These are phyloP conservation scores for Phytophthora melonis DNA, from an alignment of 352 stramenopile species.

Conservation along the genomic window DNA sequence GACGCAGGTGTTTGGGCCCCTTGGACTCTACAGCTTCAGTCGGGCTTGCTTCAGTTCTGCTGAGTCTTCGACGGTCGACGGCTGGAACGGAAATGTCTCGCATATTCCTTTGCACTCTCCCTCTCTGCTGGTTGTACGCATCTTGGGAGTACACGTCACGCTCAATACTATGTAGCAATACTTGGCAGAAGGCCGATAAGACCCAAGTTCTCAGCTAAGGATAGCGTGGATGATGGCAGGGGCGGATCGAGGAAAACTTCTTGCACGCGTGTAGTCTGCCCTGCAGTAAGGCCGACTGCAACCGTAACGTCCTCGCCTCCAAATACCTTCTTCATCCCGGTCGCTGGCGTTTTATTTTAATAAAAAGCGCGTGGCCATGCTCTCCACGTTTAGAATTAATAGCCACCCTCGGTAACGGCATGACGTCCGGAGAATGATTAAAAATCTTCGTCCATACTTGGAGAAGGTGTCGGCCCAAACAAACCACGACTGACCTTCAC, in stretches of 20 bases:
- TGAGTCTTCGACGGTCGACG: not conserved
- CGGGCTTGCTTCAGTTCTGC: not conserved
- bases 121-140: not conserved
- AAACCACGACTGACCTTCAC: not conserved
- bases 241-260: slow-evolving; percentile 5
- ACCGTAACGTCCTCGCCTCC: slow-evolving; percentile 1
- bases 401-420: not conserved
- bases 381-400: not conserved
- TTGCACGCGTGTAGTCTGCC: not conserved
- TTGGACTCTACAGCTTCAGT: not conserved
- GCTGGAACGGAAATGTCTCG: not conserved
- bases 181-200: not conserved
- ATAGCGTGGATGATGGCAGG: not conserved
- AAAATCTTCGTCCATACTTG: no score
- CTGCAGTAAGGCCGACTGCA: not conserved
- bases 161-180: slow-evolving; percentile 6
- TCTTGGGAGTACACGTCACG: not conserved
- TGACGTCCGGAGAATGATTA: not conserved
- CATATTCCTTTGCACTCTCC: not conserved
- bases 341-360: not conserved
- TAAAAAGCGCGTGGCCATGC: slow-evolving; percentile 6
- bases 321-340: not conserved
- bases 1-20: not conserved
- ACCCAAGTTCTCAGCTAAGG: slow-evolving; percentile 1
- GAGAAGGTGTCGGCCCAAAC: not conserved